Evolutionary conservation across 139 green algal species (phyloP), one percentile per base, ranked within the genome.

Genomic region (Tetradesmus lagerheimii): DNA sequence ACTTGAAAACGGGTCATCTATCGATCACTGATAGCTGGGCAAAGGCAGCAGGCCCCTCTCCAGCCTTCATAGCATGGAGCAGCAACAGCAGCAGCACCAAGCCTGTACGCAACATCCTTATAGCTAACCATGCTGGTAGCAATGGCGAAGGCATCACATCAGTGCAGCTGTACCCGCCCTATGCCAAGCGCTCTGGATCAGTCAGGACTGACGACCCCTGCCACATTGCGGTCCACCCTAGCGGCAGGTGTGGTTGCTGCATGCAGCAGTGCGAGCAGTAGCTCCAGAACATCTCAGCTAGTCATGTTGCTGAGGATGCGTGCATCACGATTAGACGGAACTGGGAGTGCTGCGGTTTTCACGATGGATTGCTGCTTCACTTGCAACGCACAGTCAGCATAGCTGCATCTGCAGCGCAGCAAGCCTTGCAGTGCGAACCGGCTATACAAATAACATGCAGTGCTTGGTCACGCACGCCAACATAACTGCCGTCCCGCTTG

Each of bases 41-140:
- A 34, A 86, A 71, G 37, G 45, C 45, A 75, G 80, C 80, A 62
- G 80, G 80, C 9, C 45, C 80, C 4, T 74, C 80, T 16, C 80
- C 80, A 23, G 80, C 43, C 4, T 86, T 86, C 31, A 74, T 86
- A 12, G 80, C 80, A 45, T 86, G 80, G 80, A 31, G n/a, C 67
- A 78, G 31, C 41, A 67, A 3, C 41, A 23, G 53, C 39, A 75
- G 37, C 15, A n/a, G 76, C 37, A 82, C 12, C 12, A 71, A 23
- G 20, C 41, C 47, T 45, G 45, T 86, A 1, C 39, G n/a, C 29
- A 86, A 86, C 80, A n/a, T 86, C 2, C 45, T 86, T 4, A 41
- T 86, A 74, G 80, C 80, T n/a, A 86, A 86, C 23, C 45, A 86
- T 31, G 80, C 80, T 37, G 45, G n/a, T 31, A 86, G 66, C 18